Base-by-base conservation (phyloP, 176 grass and related monocot genomes). In the Zoysia japonica region DNA sequence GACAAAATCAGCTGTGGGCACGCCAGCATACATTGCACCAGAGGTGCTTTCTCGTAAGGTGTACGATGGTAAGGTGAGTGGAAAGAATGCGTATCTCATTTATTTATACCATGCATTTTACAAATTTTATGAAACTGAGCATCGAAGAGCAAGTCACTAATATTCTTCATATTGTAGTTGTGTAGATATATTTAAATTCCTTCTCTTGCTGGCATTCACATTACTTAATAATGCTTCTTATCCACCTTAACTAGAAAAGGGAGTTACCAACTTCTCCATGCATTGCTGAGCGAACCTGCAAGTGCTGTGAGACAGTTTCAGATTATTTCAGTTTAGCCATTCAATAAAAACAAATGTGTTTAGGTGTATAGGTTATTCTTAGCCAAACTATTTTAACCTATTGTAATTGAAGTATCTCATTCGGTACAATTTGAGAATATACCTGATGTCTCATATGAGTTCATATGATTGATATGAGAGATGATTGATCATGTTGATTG, bases 1-100 rank as follows among this genome's bases (percentile, higher is more conserved):
- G 87, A 89, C 92, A 20, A 95, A 95, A 83, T 92, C 92, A 72
- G 90, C 92, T 42, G 92, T 95, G 40, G 92, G 92, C 35, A 95
- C 89, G 3, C 92, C 89, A 5, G 92, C 89, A 47, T 95, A 95
- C 61, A 95, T 95, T 81, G 92, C 92, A 36, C 92, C 92, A 3
- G 92, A 95, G 67, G 84, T 92, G 63, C 87, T 95, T 64, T 64
- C 78, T 65, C 89, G 84, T 63, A 70, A 66, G 7, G 92, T 92
- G 61, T 95, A 95, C 44, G 92, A 92, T 47, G 89, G 92, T 67
- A 95, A 92, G 92, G 89, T 95, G 45, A 76, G 72, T 79, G 43
- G 53, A 49, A 81, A 85, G 50, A 77, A 72, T 28, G 28, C 0
- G 28, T 28, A 28, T 47, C 59, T 65, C 48, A 8, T 81, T 81